Evolutionary conservation across 306 rosid genomes (phyloP), one percentile per base, ranked within the genome.

Genomic region (Gastrolobium bilobum): DNA sequence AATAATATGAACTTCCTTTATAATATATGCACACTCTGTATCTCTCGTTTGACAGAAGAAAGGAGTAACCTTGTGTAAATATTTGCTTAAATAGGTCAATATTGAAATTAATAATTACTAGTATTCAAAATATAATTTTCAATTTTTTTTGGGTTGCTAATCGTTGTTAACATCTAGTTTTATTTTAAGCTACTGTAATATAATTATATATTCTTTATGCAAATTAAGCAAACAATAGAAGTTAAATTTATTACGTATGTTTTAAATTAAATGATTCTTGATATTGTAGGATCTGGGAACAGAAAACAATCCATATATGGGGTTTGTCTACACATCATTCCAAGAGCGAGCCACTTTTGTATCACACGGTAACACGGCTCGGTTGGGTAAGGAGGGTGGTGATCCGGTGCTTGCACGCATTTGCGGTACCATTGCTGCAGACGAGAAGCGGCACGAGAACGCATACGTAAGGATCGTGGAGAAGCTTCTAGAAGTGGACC

Each of bases 261-360:
- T 13, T 11, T 52, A 2, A 54, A 31, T 29, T 56, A 7, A 30
- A 8, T 33, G 31, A 5, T 59, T 59, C 0, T 10, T 2, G 6
- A 20, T 20, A 20, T 20, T 4, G 30, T 39, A 88, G 94, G 88
- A 88, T 20, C 77, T 87, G 2, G 83, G 86, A 30, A 81, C 87
- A 0, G 92, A 88, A 51, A 88, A 88, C 78, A 87, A 88, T 77
- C 92, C 95, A 1, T 90, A 90, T 61, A 40, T 88, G 83, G 95
- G 92, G 0, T 88, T 81, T 40, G 95, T 90, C 31, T 88, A 88
- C 84, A 81, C 92, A 20, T 86, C 90, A 6, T 88, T 88, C 15
- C 92, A 88, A 38, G 92, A 86, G 67, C 87, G 90, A 69, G 92
- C 92, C 44, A 88, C 92, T 8, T 86, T 20, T 20, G 26, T 20